Base-by-base conservation (phyloP, 139 green algal species). In the Chlamydomonas incerta region DNA sequence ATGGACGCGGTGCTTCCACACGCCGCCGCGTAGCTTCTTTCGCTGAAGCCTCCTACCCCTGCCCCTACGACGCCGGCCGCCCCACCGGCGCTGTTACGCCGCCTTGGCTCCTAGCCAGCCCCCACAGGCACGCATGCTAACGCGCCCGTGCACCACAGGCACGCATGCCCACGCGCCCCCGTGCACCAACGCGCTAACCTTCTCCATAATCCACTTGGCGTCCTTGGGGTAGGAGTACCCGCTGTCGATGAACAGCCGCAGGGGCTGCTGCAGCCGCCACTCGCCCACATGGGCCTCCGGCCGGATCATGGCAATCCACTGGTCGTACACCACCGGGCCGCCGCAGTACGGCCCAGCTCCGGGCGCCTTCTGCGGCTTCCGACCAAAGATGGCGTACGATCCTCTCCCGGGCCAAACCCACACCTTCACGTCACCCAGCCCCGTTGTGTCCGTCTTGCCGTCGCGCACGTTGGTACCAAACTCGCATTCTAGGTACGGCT, bases 341-440 rank as follows among this genome's bases (percentile, higher is more conserved):
- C 35, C 69, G 55, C 88, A 91, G 65, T 74, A 87, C 52, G 65
- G 58, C 17, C 71, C 72, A 10, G 28, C 50, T 2, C 66, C 66
- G 26, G 37, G 66, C 13, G 24, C 34, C 20, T 82, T 76, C 76
- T 87, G 10, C 0, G 88, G 88, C 79, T 91, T 91, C 29, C 82
- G 77, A 0, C 88, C 88, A 68, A 91, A 91, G 65, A 91, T 91
- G 15, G 88, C 73, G 52, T 87, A 91, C 23, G 87, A 75, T 24
- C 88, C 88, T 41, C 77, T 83, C 6, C 88, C 88, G 0, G 88
- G 88, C 88, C 88, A 91, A 1, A 47, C 28, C 88, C 88, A 91
- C n/a, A 90, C 67, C 62, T 91, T 91, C 10, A 88, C 79, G 60
- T 91, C 88, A 8, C 88, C 88, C 4, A 91, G 67, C 20, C 88